Percentiles rank a stretch among this genome's conserved stretches.
These are phyloP conservation scores for Hypoxylon subgilvum DNA, from an alignment of 495 filamentous ascomycete species.

Conservation along the genomic window DNA sequence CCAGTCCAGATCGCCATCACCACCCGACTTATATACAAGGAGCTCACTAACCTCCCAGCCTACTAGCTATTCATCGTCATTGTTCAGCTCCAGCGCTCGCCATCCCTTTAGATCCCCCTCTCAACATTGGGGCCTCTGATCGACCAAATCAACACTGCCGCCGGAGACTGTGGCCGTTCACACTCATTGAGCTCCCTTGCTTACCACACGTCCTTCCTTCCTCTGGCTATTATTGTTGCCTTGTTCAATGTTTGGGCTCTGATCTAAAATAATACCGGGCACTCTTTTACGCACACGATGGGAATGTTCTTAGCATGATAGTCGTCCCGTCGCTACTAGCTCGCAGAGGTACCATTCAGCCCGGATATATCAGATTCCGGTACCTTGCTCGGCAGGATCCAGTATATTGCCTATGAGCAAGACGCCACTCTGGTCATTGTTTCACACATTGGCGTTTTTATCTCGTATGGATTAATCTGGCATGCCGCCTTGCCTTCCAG, in stretches of 20 bases:
- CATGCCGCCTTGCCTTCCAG: conserved; percentile 8
- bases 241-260: background rate
- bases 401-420: conserved; percentile 3
- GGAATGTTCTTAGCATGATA: background rate
- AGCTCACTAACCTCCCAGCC: conserved; percentile 10
- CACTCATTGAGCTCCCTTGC: conserved; percentile 18
- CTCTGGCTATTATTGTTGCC: background rate
- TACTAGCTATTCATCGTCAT: background rate
- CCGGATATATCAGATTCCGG: background rate
- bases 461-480: conserved; percentile 19
- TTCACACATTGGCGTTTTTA: conserved; percentile 1
- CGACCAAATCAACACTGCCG: conserved; percentile 1
- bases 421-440: background rate
- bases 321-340: background rate
- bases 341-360: background rate
- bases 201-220: conserved; percentile 22
- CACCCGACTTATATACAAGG: conserved; percentile 27
- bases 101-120: background rate
- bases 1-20: conserved; percentile 22
- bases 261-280: background rate
- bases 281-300: conserved; percentile 2
- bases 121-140: conserved; percentile 4
- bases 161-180: conserved; percentile 10
- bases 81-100: conserved; percentile 9
- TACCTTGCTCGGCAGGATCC: background rate